Conservation (phyloP, 768 basidiomycete species). For the Bullera alba region DNA sequence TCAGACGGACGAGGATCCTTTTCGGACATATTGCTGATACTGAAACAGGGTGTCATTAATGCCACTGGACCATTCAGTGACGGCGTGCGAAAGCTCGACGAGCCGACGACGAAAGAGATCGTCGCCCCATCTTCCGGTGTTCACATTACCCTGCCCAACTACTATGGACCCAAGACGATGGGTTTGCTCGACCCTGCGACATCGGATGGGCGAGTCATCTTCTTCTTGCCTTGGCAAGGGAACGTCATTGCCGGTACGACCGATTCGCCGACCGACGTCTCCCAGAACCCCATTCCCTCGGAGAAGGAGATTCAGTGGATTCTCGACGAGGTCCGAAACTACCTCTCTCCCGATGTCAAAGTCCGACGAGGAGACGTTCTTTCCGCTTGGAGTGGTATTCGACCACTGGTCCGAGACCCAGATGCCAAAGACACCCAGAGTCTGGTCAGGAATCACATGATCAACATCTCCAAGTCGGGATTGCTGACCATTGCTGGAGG, state of each 20-base stretch:
- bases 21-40: not conserved
- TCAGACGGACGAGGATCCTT: not conserved
- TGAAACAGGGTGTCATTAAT: conserved; percentile 76
- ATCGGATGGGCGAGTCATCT: conserved; percentile 93
- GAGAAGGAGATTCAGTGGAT: conserved; percentile 98
- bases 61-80: conserved; percentile 95
- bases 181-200: conserved; percentile 92
- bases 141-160: conserved; percentile 94
- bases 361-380: conserved; percentile 91
- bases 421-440: conserved; percentile 69
- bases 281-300: conserved; percentile 66
- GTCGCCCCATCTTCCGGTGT: conserved; percentile 88
- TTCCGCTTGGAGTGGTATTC: conserved; percentile 86
- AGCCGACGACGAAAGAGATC: conserved; percentile 58
- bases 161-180: conserved; percentile 88
- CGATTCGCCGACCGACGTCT: conserved; percentile 68
- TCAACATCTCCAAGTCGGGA: conserved; percentile 70
- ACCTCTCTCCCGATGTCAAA: conserved; percentile 84
- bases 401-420: conserved; percentile 83
- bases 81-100: conserved; percentile 70
- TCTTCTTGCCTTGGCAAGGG: conserved; percentile 98
- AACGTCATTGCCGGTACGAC: conserved; percentile 97
- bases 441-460: conserved; percentile 87
- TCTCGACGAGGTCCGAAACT: conserved; percentile 80
- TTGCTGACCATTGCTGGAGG: conserved; percentile 92